Evolutionary conservation across 2,329 filamentous ascomycete species (phyloP), one percentile per base, ranked within the genome.

Genomic region (Diaporthe citri): DNA sequence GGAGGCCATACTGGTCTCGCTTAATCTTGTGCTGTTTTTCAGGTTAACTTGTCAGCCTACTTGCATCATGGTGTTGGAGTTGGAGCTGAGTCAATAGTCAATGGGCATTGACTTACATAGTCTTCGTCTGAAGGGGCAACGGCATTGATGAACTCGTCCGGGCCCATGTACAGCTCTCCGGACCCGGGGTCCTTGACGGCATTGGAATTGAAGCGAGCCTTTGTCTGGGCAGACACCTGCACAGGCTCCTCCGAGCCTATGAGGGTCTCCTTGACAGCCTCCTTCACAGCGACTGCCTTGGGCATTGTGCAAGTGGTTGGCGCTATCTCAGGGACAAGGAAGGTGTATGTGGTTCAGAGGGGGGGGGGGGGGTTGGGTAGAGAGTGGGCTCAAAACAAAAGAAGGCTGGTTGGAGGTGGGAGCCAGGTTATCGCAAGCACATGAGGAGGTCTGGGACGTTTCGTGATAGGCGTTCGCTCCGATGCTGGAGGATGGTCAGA

Each of bases 1-100:
- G 93, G 81, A 99, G 94, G 71, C 93, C 93, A 85, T 98, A 99
- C 84, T 98, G 97, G 80, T 97, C 94, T 79, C 96, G 93, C 86
- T 95, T 95, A 88, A 99, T 98, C 86, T 99, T 99, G 88, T 98
- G 96, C 96, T 98, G 82, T 78, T 77, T 59, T 46, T 67, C 46
- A 57, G 51, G n/a, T 48, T 39, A 39, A 39, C 15, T 9, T 31
- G 73, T 78, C 51, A 78, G 74, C 57, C 31, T 51, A 60, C 17
- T 62, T 51, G 17, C n/a, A 52, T 41, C 43, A 28, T 34, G 51
- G 74, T 20, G 17, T 41, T 25, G 48, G 25, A 4, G 3, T 28
- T 6, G 55, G 56, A 43, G 66, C 12, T 12, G 36, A 39, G 36
- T 39, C 36, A 39, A 46, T 43, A 55, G 46, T 13, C 48, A 62